Percentiles rank a stretch among this genome's conserved stretches.
These are phyloP conservation scores for Hyparrhenia diplandra DNA, from an alignment of 176 grass and related monocot genomes.

Conservation along the genomic window DNA sequence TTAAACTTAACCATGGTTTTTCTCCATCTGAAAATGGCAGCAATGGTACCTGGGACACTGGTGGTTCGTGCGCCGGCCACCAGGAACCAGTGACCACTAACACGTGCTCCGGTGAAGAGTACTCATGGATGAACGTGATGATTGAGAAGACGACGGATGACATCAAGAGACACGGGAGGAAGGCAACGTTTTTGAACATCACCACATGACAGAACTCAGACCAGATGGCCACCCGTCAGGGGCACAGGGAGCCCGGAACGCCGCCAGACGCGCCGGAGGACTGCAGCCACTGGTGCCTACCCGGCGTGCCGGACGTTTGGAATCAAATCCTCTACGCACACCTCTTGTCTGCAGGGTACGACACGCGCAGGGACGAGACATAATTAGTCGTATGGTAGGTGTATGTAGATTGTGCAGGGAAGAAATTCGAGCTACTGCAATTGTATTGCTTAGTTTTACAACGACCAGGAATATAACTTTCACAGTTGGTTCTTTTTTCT, in stretches of 20 bases:
- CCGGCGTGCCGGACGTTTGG: slow-evolving; percentile 81
- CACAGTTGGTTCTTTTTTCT: too few relatives aligned
- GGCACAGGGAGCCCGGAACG: slow-evolving; percentile 32
- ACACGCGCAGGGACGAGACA: not conserved
- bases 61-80: slow-evolving; percentile 21
- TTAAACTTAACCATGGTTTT: too few relatives aligned
- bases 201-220: slow-evolving; percentile 38
- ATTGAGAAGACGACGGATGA: not conserved
- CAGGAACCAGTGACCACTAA: not conserved
- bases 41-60: slow-evolving; percentile 31
- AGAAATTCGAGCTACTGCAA: too few relatives aligned
- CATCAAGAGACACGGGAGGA: not conserved
- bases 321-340: slow-evolving; percentile 47
- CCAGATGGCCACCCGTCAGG: slow-evolving; percentile 29
- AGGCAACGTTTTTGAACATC: slow-evolving; percentile 26
- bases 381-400: not conserved
- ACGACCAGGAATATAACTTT: not conserved
- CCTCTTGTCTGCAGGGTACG: slow-evolving; percentile 32
- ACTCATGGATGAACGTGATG: slow-evolving; percentile 38
- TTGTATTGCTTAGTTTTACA: not conserved
- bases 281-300: slow-evolving; percentile 91
- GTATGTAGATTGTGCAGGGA: too few relatives aligned
- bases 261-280: slow-evolving; percentile 46
- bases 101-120: not conserved
- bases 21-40: not conserved